These are phyloP conservation scores for Eruca vesicaria DNA, from an alignment of 441 rosid species.

Conservation along the genomic window DNA sequence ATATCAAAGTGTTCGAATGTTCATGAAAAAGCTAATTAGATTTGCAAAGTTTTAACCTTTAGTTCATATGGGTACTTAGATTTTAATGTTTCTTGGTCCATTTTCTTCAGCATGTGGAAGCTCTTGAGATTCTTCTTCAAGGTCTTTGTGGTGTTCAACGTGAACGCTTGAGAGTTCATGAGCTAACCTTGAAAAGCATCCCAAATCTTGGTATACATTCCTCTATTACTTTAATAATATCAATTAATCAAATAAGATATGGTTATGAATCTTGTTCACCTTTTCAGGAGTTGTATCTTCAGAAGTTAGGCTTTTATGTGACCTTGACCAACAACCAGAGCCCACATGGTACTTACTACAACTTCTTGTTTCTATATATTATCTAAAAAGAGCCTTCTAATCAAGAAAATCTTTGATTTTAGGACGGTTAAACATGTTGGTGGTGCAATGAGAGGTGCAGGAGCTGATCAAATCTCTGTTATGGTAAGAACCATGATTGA, in stretches of 20 bases:
- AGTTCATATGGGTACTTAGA: background rate
- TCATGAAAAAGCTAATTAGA: background rate
- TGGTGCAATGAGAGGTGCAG: slow-evolving; percentile 89
- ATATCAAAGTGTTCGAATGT: background rate
- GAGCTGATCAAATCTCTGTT: slow-evolving; percentile 94
- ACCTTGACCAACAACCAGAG: slow-evolving; percentile 82
- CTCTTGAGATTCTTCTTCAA: slow-evolving; percentile 93
- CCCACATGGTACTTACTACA: slow-evolving; percentile 65
- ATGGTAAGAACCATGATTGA: slow-evolving; percentile 81
- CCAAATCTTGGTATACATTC: slow-evolving; percentile 64
- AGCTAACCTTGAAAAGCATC: slow-evolving; percentile 72
- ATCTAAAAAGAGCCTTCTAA: background rate
- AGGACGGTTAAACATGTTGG: slow-evolving; percentile 96
- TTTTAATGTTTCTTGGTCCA: background rate
- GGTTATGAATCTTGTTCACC: slow-evolving; percentile 5
- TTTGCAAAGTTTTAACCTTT: background rate
- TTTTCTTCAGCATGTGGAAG: slow-evolving; percentile 79
- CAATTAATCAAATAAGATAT: background rate
- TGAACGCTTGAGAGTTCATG: slow-evolving; percentile 83
- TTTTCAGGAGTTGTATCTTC: slow-evolving; percentile 66
- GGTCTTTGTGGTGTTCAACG: slow-evolving; percentile 95
- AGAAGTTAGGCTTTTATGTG: slow-evolving; percentile 85
- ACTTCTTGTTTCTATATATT: slow-evolving; percentile 11
- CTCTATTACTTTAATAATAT: background rate
- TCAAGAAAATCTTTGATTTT: background rate